phyloP scores from a whole-genome alignment of 768 basidiomycete species.

The Kondoa subrosea region DNA sequence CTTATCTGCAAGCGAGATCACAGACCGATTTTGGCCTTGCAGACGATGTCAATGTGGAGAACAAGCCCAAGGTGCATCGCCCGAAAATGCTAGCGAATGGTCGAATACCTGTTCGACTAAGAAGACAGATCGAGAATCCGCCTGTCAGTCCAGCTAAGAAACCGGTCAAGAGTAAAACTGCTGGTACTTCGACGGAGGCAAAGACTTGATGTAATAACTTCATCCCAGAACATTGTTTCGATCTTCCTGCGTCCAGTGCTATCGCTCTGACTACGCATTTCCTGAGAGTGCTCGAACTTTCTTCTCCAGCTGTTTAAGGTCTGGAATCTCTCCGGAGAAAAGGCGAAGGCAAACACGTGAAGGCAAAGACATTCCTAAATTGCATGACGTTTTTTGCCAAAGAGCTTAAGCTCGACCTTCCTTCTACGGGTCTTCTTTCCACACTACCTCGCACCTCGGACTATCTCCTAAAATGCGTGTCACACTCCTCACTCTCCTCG shows the following conservation, averaged over 20 bases:
- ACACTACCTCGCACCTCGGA: neutral
- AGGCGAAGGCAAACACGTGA: too few species aligned
- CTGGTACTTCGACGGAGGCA: neutral
- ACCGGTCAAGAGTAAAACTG: neutral
- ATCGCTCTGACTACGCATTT: too few species aligned
- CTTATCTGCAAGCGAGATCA: constrained; percentile 9
- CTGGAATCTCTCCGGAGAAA: too few species aligned
- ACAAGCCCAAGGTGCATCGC: constrained; percentile 5
- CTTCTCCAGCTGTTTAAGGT: too few species aligned
- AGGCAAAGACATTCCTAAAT: too few species aligned
- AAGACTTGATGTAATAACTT: too few species aligned
- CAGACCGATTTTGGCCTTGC: constrained; percentile 10
- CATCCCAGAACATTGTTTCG: too few species aligned
- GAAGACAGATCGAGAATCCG: neutral
- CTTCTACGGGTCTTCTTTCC: neutral
- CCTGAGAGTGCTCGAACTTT: too few species aligned
- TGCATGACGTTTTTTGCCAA: too few species aligned
- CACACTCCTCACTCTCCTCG: neutral
- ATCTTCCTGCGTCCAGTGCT: too few species aligned
- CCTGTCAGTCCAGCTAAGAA: neutral
- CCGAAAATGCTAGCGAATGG: neutral
- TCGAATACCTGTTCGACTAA: neutral
- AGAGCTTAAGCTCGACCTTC: neutral
- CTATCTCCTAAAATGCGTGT: neutral
- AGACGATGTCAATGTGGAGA: constrained; percentile 7